A percentile compares a stretch with the other conserved stretches of the same genome.
Evolutionary conservation across 805 yeast genomes (phyloP).

Genomic region (Candida ponderosae): DNA sequence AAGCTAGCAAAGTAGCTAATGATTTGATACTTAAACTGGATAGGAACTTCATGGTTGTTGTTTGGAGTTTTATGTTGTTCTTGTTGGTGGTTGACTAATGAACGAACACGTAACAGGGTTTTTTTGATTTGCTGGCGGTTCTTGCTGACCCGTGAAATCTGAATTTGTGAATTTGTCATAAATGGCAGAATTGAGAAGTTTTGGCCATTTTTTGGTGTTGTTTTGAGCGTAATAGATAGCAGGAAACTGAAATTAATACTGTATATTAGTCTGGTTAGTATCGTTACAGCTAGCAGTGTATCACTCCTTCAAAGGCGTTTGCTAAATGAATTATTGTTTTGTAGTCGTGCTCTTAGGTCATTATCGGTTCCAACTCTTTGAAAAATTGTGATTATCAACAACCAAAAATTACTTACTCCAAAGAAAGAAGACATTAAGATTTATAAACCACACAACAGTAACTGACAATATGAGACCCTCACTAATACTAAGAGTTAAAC

Average conservation of each 20-base stretch:
- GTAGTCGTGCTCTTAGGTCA: too few relatives aligned
- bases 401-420: not conserved
- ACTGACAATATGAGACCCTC: slow-evolving; percentile 8
- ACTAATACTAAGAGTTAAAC: slow-evolving; percentile 6
- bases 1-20: slow-evolving; percentile 33
- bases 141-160: not conserved
- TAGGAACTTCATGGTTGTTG: slow-evolving; percentile 28
- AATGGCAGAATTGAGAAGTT: too few relatives aligned
- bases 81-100: not conserved
- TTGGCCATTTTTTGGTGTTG: not conserved
- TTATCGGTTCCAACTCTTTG: too few relatives aligned
- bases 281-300: too few relatives aligned
- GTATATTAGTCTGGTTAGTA: too few relatives aligned
- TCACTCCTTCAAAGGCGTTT: too few relatives aligned
- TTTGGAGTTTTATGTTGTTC: not conserved
- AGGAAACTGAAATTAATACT: too few relatives aligned
- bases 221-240: not conserved
- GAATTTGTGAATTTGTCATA: too few relatives aligned
- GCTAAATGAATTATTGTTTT: too few relatives aligned
- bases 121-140: not conserved
- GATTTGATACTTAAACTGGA: slow-evolving; percentile 25
- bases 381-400: not conserved
- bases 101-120: not conserved
- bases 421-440: too few relatives aligned
- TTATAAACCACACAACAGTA: not conserved